Evolutionary conservation across 208 protist genomes (phyloP).

Genomic region (Histomonas meleagridis): DNA sequence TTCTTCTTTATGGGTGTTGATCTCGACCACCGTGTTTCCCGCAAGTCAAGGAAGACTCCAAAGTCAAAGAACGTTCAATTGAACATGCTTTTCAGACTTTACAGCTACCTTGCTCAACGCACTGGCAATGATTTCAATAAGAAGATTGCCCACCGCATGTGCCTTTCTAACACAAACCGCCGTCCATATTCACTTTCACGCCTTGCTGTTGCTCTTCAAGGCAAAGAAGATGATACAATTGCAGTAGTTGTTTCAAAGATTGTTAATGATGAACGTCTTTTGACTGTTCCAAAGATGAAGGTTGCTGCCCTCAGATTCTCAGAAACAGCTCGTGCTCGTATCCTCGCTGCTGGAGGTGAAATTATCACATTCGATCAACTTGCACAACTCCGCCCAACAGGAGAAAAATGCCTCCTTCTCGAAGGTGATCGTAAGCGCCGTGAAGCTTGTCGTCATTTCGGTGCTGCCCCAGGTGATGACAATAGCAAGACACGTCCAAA

Average conservation of each 20-base stretch:
- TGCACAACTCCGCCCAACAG: constrained; percentile 80
- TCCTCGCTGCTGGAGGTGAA: constrained; percentile 87
- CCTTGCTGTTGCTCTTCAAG: constrained; percentile 68
- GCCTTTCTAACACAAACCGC: constrained; percentile 82
- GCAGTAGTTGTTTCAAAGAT: constrained; percentile 50
- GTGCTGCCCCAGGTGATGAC: constrained; percentile 62
- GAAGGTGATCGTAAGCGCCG: constrained; percentile 77
- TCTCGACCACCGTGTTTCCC: background rate
- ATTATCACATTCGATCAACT: constrained; percentile 97
- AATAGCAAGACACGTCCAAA: constrained; percentile 69
- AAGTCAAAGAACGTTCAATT: constrained; percentile 79
- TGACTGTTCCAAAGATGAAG: constrained; percentile 73
- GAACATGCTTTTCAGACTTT: constrained; percentile 91
- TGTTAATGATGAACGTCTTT: constrained; percentile 41
- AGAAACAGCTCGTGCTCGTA: constrained; percentile 85
- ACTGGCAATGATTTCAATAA: constrained; percentile 94
- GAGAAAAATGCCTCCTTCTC: constrained; percentile 87
- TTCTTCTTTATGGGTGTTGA: constrained; percentile 9
- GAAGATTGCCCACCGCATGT: constrained; percentile 79
- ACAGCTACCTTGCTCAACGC: constrained; percentile 92
- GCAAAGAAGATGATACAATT: constrained; percentile 69
- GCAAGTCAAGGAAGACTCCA: background rate
- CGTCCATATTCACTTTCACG: constrained; percentile 81
- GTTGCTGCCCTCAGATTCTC: constrained; percentile 95
- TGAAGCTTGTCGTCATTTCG: constrained; percentile 92